Evolutionary conservation across 2,329 filamentous ascomycete genomes (phyloP), one percentile per base, ranked within the genome.

Genomic region (Xylariaceae sp.): DNA sequence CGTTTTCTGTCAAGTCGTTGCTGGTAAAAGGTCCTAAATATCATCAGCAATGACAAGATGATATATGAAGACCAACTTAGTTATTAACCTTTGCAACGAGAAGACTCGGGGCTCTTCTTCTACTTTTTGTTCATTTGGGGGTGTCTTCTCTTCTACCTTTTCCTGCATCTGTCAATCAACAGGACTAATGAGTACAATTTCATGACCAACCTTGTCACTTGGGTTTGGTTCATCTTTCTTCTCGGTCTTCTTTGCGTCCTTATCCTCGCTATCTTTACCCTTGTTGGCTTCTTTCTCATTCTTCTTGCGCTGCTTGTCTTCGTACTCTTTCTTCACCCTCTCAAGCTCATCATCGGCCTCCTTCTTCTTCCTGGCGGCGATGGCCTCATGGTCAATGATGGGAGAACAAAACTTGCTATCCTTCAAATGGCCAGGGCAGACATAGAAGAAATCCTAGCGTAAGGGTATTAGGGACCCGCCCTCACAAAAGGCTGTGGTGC

Each of bases 51-150:
- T n/a, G 16, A 40, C 21, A 42, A 18, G 18, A 20, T 44, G 16
- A 2, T 19, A 26, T 41, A 49, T 3, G 23, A 50, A 48, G 23
- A 26, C 23, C 23, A 16, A 40, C 10, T 7, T 16, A 45, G 23
- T 19, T 41, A 54, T 44, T 43, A 44, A 93, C 89, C 88, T 92
- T 69, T 93, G 89, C 56, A 97, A 79, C 63, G 89, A 85, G 75
- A 95, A 99, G 2, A 96, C 82, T 42, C 93, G 85, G 19, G 91
- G 89, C 54, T 89, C 87, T 57, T 90, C 86, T 57, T 90, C 87
- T 18, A 45, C 43, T 29, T 56, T 64, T 40, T 45, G 48, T 7
- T 50, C 37, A 4, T 26, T 26, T 37, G 37, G 72, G 20, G 76
- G 64, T 32, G 71, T 65, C 37, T 68, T 65, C 2, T 60, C 59